Evolutionary conservation across 75 land plant species (phyloP).

Genomic region (Pseudotsuga menziesii): DNA sequence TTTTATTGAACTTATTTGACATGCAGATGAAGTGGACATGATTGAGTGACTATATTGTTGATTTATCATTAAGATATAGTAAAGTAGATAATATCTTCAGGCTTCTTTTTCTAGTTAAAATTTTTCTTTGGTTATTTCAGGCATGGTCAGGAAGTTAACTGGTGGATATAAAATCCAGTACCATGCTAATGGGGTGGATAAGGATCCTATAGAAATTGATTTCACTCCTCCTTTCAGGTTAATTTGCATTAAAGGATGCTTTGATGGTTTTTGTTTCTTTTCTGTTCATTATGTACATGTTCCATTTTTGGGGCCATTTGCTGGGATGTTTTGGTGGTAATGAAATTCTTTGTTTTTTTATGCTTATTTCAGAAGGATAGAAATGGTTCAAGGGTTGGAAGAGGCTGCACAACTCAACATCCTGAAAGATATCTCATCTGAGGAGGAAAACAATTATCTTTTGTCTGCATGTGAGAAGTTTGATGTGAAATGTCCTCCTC

Average conservation of each 20-base stretch:
- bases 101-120: neutral
- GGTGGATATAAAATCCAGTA: constrained; percentile 84
- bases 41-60: neutral
- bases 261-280: neutral
- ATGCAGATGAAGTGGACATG: neutral
- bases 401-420: constrained; percentile 56
- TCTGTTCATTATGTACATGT: neutral
- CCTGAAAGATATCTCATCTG: constrained; percentile 68
- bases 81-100: neutral
- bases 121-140: constrained; percentile 25
- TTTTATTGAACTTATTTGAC: constrained; percentile 4
- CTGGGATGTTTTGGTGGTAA: neutral
- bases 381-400: constrained; percentile 85
- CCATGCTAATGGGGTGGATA: constrained; percentile 80
- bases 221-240: constrained; percentile 98
- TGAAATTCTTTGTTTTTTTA: neutral
- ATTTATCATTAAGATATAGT: neutral
- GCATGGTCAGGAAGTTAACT: constrained; percentile 93
- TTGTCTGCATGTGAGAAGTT: constrained; percentile 56
- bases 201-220: constrained; percentile 88
- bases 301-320: neutral
- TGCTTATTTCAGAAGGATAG: constrained; percentile 63
- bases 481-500: constrained; percentile 91
- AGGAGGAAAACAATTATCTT: constrained; percentile 72
- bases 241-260: neutral